Evolutionary conservation across 257 asterid genomes (phyloP).

Genomic region (Gentiana macrophylla): DNA sequence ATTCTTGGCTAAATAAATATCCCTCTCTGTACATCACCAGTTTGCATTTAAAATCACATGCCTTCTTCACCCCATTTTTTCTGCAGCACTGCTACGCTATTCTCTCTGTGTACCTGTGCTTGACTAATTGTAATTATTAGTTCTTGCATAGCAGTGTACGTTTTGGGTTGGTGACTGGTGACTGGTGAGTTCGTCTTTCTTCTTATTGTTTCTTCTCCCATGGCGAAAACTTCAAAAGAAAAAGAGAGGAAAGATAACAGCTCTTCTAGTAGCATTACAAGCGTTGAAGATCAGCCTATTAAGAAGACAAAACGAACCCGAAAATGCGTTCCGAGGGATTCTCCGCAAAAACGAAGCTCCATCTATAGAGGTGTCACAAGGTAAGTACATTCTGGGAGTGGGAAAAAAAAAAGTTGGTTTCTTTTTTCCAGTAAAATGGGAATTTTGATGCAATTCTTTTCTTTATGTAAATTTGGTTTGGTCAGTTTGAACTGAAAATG

Average conservation of each 20-base stretch:
- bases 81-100: background rate
- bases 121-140: background rate
- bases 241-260: conserved; percentile 16
- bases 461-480: too few relatives aligned
- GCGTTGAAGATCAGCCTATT: background rate
- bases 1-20: too few relatives aligned
- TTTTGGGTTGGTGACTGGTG: too few relatives aligned
- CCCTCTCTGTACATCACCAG: too few relatives aligned
- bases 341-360: conserved; percentile 87
- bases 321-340: conserved; percentile 60
- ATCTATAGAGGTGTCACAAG: conserved; percentile 83
- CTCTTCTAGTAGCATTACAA: conserved; percentile 3
- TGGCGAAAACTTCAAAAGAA: conserved; percentile 62
- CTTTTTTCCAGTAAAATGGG: too few relatives aligned
- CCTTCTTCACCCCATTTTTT: background rate
- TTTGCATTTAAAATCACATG: background rate
- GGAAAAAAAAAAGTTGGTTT: too few relatives aligned
- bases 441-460: too few relatives aligned
- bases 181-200: too few relatives aligned
- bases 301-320: conserved; percentile 43
- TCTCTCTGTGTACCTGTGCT: too few relatives aligned
- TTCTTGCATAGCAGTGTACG: background rate
- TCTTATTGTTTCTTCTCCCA: too few relatives aligned
- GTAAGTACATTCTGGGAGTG: conserved; percentile 19
- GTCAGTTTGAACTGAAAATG: too few relatives aligned